Conservation (phyloP, 2,329 filamentous ascomycete species). For the Aphanoascus verrucosus region DNA sequence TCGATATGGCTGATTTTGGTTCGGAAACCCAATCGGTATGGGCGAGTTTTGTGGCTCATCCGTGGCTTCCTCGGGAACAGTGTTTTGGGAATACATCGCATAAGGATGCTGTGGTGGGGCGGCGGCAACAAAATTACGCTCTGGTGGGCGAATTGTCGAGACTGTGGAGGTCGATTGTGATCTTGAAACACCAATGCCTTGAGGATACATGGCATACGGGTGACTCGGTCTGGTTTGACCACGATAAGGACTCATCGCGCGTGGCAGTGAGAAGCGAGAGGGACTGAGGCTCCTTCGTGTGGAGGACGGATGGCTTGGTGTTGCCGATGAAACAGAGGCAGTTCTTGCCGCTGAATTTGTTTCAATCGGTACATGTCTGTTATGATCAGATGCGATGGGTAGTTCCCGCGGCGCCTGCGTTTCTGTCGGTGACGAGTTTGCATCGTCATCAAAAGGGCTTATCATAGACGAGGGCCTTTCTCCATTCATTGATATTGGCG, state of each 20-base stretch:
- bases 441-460: slow-evolving; percentile 19
- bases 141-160: slow-evolving; percentile 52
- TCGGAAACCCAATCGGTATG: slow-evolving; percentile 64
- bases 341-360: slow-evolving; percentile 16
- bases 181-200: slow-evolving; percentile 49
- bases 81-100: slow-evolving; percentile 73
- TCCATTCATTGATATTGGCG: neutral
- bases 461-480: neutral
- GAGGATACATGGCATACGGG: slow-evolving; percentile 75
- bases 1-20: slow-evolving; percentile 55
- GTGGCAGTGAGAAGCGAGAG: slow-evolving; percentile 37
- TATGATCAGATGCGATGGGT: slow-evolving; percentile 19
- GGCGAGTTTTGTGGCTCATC: slow-evolving; percentile 24
- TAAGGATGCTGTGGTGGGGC: slow-evolving; percentile 74
- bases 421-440: slow-evolving; percentile 24
- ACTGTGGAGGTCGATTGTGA: slow-evolving; percentile 60
- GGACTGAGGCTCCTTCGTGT: slow-evolving; percentile 34
- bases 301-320: slow-evolving; percentile 22
- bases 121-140: slow-evolving; percentile 49
- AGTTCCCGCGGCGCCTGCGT: slow-evolving; percentile 19
- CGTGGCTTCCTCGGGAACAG: slow-evolving; percentile 48
- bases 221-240: slow-evolving; percentile 66
- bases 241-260: slow-evolving; percentile 54
- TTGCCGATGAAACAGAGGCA: slow-evolving; percentile 15
- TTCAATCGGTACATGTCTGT: slow-evolving; percentile 20